Conservation (phyloP, 192 early-diverging fungal genomes). For the Coemansia sp. region DNA sequence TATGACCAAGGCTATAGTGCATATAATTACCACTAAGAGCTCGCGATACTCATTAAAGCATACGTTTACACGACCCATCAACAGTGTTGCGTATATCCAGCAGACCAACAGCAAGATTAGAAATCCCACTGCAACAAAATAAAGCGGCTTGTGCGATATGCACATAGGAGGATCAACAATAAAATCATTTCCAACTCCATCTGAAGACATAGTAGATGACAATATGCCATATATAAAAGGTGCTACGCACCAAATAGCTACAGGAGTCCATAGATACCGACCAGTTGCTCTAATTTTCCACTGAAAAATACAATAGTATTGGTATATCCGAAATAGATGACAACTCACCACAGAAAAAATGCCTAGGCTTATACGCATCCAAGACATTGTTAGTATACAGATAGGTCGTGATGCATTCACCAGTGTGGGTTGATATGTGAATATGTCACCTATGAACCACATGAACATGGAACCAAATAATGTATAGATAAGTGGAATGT, state of each 20-base stretch:
- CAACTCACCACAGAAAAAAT: constrained; percentile 28
- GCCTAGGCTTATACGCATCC: constrained; percentile 45
- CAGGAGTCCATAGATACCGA: constrained; percentile 21
- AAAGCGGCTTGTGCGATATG: constrained; percentile 25
- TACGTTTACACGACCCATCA: constrained; percentile 23
- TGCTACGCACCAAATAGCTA: constrained; percentile 3
- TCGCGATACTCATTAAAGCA: constrained; percentile 46
- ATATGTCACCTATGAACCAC: constrained; percentile 49
- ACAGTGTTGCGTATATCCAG: constrained; percentile 25
- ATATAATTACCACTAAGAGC: constrained; percentile 19
- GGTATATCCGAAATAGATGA: constrained; percentile 38
- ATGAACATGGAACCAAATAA: constrained; percentile 22
- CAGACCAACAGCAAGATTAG: constrained; percentile 14
- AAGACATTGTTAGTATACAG: constrained; percentile 41
- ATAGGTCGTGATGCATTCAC: constrained; percentile 22
- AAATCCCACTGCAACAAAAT: constrained; percentile 33
- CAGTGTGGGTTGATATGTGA: constrained; percentile 33
- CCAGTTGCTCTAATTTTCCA: constrained; percentile 30
- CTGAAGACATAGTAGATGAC: constrained; percentile 26
- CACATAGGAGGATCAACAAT: constrained; percentile 20
- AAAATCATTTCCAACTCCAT: constrained; percentile 14
- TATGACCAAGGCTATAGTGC: constrained; percentile 16
- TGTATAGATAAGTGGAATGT: constrained; percentile 37
- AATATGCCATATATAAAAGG: constrained; percentile 30
- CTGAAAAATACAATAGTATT: constrained; percentile 39